Evolutionary conservation across 1,284 basidiomycete species (phyloP), one percentile per base, ranked within the genome.

Genomic region (Melampsora americana): DNA sequence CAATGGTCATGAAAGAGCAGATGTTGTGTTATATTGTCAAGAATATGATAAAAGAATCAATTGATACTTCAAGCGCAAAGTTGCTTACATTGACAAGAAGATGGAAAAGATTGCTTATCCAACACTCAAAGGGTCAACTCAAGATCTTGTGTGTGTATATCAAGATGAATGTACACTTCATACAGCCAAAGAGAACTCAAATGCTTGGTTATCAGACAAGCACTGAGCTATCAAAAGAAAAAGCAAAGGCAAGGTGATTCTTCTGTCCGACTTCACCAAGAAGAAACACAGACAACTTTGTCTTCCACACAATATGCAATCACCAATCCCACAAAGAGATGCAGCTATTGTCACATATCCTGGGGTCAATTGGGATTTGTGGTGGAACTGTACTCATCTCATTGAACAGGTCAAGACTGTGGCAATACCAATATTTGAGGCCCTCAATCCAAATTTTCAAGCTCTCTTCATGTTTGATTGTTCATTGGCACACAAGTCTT

Each of bases 401-500:
- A n/a, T n/a, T 28, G 6, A 68, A 12, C 66, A 68, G n/a, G 44
- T 53, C 18, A 42, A 44, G 14, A 4, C 23, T 16, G 35, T 35
- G n/a, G 66, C 66, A 1, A 68, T 68, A 18, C 66, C 66, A 42
- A 66, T 66, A 12, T 66, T 66, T 66, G 35, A 46, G 26, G 5
- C 5, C 20, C 65, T 66, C 46, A 35, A 66, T 23, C 65, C 65
- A 16, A n/a, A 46, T 28, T 66, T 23, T n/a, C 42, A 46, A 66
- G 65, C 65, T 18, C 12, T 66, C 23, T 66, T 66, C 26, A 66
- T 66, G 14, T 66, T 66, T 46, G 65, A 66, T 39, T 66, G 65
- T 46, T 66, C 35, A 9, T 66, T 44, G 6, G 65, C 65, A n/a
- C 65, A 66, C 26, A 11, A 44, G 18, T 35, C 30, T 39, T 66